Evolutionary conservation across 768 basidiomycete species (phyloP), one percentile per base, ranked within the genome.

Genomic region (Suillus ampliporus): DNA sequence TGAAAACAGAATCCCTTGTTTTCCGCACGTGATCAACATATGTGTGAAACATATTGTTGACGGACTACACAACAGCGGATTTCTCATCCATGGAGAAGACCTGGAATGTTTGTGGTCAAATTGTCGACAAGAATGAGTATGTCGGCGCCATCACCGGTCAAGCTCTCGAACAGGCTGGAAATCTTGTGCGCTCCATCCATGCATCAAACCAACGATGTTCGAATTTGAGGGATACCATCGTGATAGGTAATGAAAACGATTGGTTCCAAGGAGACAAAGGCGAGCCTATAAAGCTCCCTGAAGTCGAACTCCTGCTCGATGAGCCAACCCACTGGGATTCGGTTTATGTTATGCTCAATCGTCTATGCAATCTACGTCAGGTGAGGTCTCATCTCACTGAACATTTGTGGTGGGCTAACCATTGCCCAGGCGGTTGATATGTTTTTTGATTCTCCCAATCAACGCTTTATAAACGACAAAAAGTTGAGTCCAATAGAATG

Each of bases 331-430:
- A n/a, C n/a, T n/a, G n/a, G n/a, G n/a, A n/a, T n/a, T n/a, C n/a
- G n/a, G n/a, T n/a, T n/a, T n/a, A n/a, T n/a, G 71, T 80, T 57
- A 79, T 82, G 78, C 62, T 80, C 1, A 28, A 64, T 6, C 4
- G 40, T 10, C 34, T 61, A 26, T 7, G 41, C 13, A 26, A 0
- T 2, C 48, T 61, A 10, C 7, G 28, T 3, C 60, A 38, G 52
- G 60, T 61, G n/a, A 61, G 15, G n/a, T n/a, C n/a, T n/a, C n/a
- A n/a, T n/a, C n/a, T n/a, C n/a, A n/a, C n/a, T n/a, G n/a, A n/a
- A n/a, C n/a, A n/a, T n/a, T n/a, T n/a, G n/a, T n/a, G 23, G 19
- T 41, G 41, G 13, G 9, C 17, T 41, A 19, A 41, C 41, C 17
- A 19, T 19, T 5, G 19, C 6, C 17, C 8, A 41, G 60, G 48